Percentiles rank a stretch among this genome's conserved stretches.
phyloP scores from a whole-genome alignment of 2,329 filamentous ascomycete genomes.

The Aspergillaceae sp. region DNA sequence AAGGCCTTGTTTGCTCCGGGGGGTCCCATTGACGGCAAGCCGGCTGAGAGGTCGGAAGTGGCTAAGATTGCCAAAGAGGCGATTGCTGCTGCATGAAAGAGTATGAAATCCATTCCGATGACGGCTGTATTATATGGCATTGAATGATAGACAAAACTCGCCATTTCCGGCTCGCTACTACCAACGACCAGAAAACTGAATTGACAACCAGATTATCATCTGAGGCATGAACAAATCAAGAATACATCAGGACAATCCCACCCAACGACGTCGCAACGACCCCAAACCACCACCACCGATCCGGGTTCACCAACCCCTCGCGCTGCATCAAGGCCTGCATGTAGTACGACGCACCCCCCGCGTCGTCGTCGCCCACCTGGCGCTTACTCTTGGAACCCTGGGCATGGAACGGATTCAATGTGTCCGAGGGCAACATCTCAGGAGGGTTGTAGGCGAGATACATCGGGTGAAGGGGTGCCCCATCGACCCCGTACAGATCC shows the following conservation, averaged over 20 bases:
- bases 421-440: slow-evolving; percentile 61
- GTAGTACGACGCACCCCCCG: slow-evolving; percentile 14
- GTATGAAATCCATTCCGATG: neutral
- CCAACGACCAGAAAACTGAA: no score
- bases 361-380: slow-evolving; percentile 7
- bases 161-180: no score
- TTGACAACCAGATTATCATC: no score
- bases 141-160: neutral
- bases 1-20: slow-evolving; percentile 35
- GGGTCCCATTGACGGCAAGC: slow-evolving; percentile 37
- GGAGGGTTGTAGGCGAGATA: slow-evolving; percentile 57
- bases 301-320: slow-evolving; percentile 29
- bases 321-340: slow-evolving; percentile 20
- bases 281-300: slow-evolving; percentile 42
- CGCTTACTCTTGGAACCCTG: slow-evolving; percentile 32
- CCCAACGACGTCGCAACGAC: slow-evolving; percentile 40
- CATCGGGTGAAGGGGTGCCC: slow-evolving; percentile 58
- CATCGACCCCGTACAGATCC: slow-evolving; percentile 56
- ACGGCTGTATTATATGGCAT: slow-evolving; percentile 6
- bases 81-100: slow-evolving; percentile 16
- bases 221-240: slow-evolving; percentile 8
- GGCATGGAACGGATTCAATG: slow-evolving; percentile 49
- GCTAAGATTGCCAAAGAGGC: slow-evolving; percentile 32
- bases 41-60: slow-evolving; percentile 35
- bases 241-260: slow-evolving; percentile 29